A percentile compares a stretch with the other conserved stretches of the same genome.
phyloP scores from a whole-genome alignment of 768 basidiomycete genomes.

The Suillus tomentosus region DNA sequence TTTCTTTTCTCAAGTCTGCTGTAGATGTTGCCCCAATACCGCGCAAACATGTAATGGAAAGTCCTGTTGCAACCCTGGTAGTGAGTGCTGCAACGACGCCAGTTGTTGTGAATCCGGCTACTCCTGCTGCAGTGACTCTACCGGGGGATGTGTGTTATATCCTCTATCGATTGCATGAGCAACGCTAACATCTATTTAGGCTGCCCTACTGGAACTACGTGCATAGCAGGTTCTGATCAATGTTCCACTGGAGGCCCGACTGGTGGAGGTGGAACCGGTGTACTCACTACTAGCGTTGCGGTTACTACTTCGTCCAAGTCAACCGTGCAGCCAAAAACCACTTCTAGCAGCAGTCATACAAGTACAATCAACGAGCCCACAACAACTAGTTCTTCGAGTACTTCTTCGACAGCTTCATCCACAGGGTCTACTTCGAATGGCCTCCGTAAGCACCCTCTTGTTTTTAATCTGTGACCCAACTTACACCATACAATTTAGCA shows the following conservation, averaged over 20 bases:
- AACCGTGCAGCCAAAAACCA: background rate
- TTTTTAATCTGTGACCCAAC: background rate
- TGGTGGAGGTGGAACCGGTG: background rate
- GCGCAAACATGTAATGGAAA: slow-evolving; percentile 18
- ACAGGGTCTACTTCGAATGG: slow-evolving; percentile 1
- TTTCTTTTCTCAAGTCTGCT: background rate
- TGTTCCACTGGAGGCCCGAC: background rate
- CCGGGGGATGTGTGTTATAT: slow-evolving; percentile 25
- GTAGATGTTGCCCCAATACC: slow-evolving; percentile 22
- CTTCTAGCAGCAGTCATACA: background rate
- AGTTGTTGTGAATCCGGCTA: slow-evolving; percentile 17
- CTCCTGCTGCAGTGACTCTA: slow-evolving; percentile 24
- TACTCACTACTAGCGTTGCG: background rate
- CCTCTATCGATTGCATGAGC: background rate
- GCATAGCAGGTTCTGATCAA: background rate
- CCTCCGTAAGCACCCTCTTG: slow-evolving; percentile 5
- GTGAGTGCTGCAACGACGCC: background rate
- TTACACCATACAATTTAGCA: background rate
- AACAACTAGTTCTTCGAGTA: background rate
- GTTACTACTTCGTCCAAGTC: background rate
- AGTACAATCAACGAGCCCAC: slow-evolving; percentile 1
- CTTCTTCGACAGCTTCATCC: slow-evolving; percentile 8
- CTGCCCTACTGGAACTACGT: slow-evolving; percentile 16
- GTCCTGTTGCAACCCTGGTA: slow-evolving; percentile 16
- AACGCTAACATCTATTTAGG: slow-evolving; percentile 13